Evolutionary conservation across 441 rosid genomes (phyloP).

Genomic region (Populus hybrid): DNA sequence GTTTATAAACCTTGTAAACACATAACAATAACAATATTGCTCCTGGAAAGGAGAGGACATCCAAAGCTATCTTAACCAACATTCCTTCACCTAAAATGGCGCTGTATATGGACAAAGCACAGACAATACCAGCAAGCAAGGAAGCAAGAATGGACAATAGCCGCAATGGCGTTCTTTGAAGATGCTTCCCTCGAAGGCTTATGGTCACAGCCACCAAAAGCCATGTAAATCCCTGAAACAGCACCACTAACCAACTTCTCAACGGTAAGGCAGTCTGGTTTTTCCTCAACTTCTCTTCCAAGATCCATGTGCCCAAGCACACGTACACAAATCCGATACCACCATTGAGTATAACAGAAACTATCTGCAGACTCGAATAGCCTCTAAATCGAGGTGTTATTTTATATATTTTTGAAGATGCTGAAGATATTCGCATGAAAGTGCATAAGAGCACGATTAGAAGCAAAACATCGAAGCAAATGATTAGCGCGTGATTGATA

Average conservation of each 20-base stretch:
- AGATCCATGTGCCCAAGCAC: constrained; percentile 49
- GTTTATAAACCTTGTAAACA: constrained; percentile 40
- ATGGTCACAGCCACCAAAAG: constrained; percentile 44
- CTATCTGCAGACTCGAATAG: constrained; percentile 38
- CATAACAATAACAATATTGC: constrained; percentile 54
- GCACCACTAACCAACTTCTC: constrained; percentile 41
- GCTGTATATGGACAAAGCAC: constrained; percentile 41
- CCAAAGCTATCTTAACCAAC: constrained; percentile 33
- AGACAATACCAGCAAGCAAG: constrained; percentile 47
- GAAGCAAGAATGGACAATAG: constrained; percentile 51
- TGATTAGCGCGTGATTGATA: constrained; percentile 42
- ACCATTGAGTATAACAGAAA: constrained; percentile 61
- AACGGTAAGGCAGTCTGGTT: constrained; percentile 43
- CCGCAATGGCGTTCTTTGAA: constrained; percentile 42
- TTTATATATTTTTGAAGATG: constrained; percentile 24
- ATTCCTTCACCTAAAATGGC: constrained; percentile 29
- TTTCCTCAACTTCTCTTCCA: constrained; percentile 58
- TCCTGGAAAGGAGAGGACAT: constrained; percentile 62
- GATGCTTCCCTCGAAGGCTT: constrained; percentile 39
- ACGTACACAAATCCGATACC: constrained; percentile 61
- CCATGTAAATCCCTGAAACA: constrained; percentile 75
- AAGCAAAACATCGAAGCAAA: constrained; percentile 55
- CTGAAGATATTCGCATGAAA: constrained; percentile 39
- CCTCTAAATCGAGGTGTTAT: constrained; percentile 30
- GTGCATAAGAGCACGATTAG: constrained; percentile 42